Evolutionary conservation across 768 basidiomycete species (phyloP), one percentile per base, ranked within the genome.

Genomic region (Agaricus blazei): DNA sequence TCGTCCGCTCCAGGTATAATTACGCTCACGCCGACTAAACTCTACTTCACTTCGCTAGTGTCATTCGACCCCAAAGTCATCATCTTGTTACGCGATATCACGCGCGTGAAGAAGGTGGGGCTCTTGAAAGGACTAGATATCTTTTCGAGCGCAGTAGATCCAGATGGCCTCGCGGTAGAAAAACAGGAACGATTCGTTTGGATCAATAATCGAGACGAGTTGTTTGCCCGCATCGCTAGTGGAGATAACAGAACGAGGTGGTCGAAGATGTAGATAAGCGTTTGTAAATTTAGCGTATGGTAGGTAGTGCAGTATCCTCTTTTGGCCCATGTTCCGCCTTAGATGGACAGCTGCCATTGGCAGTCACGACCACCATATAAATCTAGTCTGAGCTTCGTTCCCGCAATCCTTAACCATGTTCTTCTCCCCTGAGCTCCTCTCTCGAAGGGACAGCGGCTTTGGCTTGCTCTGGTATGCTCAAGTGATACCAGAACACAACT

Each of bases 371-470:
- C 24, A 38, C 23, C 28, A 52, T 40, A 36, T 42, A 43, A n/a
- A 44, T 4, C 19, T 27, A 8, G 19, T 14, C n/a, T 23, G 23
- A 34, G 8, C 3, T 44, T 46, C 28, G 38, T 43, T 26, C 8
- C 14, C 40, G 40, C 34, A 34, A 7, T 6, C 7, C 34, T 19
- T 42, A 26, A n/a, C 19, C 15, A 93, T 96, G 93, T 96, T 96
- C 75, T 96, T 92, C 69, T 82, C 90, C 42, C 75, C 87, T 6
- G 92, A 94, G 49, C 70, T 95, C 3, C 74, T 96, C 26, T 82
- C 87, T 19, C 85, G 81, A 62, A 77, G 92, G 57, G 91, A 95
- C 62, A 91, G 87, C 60, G 90, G 93, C 12, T 93, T 90, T 63
- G 93, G 93, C 55, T 80, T 93, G n/a, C 75, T 93, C 19, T 93